Conservation (phyloP, 2,329 filamentous ascomycete species). For the Kalaharituber pfeilii region DNA sequence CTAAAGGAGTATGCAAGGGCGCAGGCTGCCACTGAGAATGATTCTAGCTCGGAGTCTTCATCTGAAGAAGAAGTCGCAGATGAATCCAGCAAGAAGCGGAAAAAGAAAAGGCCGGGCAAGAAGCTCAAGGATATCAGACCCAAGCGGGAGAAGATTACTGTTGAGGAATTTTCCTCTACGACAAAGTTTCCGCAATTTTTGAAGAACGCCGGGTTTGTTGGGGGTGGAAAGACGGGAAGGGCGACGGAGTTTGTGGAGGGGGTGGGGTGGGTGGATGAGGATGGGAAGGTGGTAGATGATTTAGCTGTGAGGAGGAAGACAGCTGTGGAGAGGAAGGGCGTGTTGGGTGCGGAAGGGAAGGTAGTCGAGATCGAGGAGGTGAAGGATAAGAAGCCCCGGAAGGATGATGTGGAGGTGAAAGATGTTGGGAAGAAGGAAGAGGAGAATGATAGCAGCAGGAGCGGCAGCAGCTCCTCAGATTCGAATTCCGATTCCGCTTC, state of each 20-base stretch:
- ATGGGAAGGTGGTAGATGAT: slow-evolving; percentile 56
- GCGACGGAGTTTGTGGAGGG: slow-evolving; percentile 57
- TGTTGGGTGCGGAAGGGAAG: neutral
- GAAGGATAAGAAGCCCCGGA: slow-evolving; percentile 1
- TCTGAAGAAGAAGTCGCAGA: neutral
- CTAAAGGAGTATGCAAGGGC: slow-evolving; percentile 20
- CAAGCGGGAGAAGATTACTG: slow-evolving; percentile 46
- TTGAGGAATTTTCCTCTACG: slow-evolving; percentile 83
- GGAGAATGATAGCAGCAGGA: no score
- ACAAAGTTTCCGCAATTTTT: slow-evolving; percentile 69
- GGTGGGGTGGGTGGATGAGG: slow-evolving; percentile 70
- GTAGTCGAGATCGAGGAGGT: neutral
- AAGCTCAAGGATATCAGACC: slow-evolving; percentile 33
- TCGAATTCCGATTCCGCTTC: slow-evolving; percentile 4
- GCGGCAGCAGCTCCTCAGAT: no score
- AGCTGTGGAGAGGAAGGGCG: slow-evolving; percentile 26
- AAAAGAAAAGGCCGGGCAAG: slow-evolving; percentile 30
- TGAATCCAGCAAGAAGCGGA: slow-evolving; percentile 5
- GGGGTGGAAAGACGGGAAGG: slow-evolving; percentile 30
- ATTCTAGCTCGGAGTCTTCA: neutral
- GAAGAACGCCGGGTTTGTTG: slow-evolving; percentile 35
- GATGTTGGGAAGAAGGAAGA: neutral
- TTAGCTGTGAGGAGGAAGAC: neutral
- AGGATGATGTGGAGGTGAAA: neutral
- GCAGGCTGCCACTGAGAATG: neutral